phyloP scores from a whole-genome alignment of 2,329 filamentous ascomycete species.

The Colletotrichum magnum region DNA sequence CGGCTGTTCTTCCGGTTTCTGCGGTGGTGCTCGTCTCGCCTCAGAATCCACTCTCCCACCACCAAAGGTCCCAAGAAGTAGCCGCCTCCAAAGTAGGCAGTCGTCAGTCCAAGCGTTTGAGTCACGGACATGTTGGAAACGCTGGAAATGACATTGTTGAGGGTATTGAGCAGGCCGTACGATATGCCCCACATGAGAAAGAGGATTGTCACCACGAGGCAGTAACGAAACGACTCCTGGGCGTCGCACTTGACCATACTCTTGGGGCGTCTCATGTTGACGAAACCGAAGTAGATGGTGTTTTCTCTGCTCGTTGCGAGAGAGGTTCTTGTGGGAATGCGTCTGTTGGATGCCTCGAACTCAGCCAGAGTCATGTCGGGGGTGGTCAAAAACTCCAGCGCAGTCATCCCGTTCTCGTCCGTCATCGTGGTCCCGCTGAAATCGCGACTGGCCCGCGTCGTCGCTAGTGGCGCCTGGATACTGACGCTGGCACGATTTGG shows the following conservation, averaged over 20 bases:
- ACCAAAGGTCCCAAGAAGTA: slow-evolving; percentile 80
- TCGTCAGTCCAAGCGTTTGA: slow-evolving; percentile 77
- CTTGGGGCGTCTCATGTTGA: slow-evolving; percentile 78
- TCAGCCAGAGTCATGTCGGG: slow-evolving; percentile 47
- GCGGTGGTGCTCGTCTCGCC: slow-evolving; percentile 74
- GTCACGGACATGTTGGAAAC: slow-evolving; percentile 73
- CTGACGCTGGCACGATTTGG: slow-evolving; percentile 28
- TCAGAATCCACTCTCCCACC: slow-evolving; percentile 78
- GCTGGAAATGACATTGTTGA: slow-evolving; percentile 79
- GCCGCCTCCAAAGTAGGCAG: slow-evolving; percentile 78
- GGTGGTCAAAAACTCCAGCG: slow-evolving; percentile 63
- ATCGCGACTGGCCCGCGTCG: slow-evolving; percentile 27
- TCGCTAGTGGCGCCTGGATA: slow-evolving; percentile 26
- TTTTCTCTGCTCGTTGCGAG: slow-evolving; percentile 57
- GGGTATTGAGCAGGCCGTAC: slow-evolving; percentile 86
- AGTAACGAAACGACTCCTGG: slow-evolving; percentile 78
- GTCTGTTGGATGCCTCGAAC: slow-evolving; percentile 41
- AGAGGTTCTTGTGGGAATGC: slow-evolving; percentile 48
- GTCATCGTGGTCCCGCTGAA: slow-evolving; percentile 24
- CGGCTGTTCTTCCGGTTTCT: slow-evolving; percentile 52
- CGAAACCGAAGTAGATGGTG: slow-evolving; percentile 80
- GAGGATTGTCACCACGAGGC: slow-evolving; percentile 81
- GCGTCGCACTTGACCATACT: slow-evolving; percentile 77
- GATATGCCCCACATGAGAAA: slow-evolving; percentile 94
- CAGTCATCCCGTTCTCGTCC: slow-evolving; percentile 47